Base-by-base conservation (phyloP, 495 filamentous ascomycete genomes). In the Cenococcum geophilum region DNA sequence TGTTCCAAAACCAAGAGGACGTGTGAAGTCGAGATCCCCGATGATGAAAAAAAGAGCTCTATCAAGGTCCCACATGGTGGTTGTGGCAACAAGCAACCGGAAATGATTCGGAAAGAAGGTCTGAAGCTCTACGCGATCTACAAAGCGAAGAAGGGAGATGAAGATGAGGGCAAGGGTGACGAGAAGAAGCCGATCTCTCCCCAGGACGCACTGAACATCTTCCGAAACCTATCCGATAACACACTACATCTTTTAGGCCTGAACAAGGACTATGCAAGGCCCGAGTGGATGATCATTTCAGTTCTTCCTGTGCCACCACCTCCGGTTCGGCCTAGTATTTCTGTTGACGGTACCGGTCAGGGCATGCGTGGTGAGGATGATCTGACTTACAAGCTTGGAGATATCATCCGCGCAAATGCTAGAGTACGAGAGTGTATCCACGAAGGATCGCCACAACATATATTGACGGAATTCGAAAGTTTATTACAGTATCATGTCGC, bases 401-500 rank as follows among this genome's bases (percentile, higher is more conserved):
- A 99, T 75, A 96, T 99, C 71, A 92, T 99, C 61, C 91, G 93
- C 64, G 93, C 95, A 57, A 99, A 97, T 77, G 86, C 87, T 66
- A 97, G 96, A 66, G 91, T 99, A 34, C 83, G 86, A 43, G 85
- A 91, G 57, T 91, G 91, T 49, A 86, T 93, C 60, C 81, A 86
- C 48, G 90, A 96, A 72, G 92, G 92, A 43, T 89, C 92, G 4
- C 91, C 93, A 0, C 83, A 86, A 55, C 95, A 97, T 75, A 86
- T 97, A 42, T 81, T 88, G 34, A 83, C 82, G 32, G 93, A 99
- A 65, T 97, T 96, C 57, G 89, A 96, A 73, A 82, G 84, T 58
- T 76, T 99, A 8, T 76, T 99, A n/a, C 93, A 99, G 67, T 99
- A 93, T 72, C 93, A 99, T 69, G 92, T 97, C 48, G 93, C 93